phyloP scores from a whole-genome alignment of 108 stramenopile genomes.

The Stephanodiscus minutulus region DNA sequence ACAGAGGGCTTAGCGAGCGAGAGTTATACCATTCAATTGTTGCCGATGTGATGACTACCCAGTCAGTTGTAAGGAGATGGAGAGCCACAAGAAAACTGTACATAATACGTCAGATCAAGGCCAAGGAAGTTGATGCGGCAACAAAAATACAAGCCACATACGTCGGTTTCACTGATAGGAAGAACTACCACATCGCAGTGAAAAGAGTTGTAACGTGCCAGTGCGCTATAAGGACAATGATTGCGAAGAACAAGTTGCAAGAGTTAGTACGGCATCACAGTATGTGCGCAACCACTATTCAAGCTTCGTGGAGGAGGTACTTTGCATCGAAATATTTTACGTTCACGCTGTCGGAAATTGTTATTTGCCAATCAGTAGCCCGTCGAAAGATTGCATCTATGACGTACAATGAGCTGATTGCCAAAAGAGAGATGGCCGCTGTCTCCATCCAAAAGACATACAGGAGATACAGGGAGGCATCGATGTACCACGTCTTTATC shows the following conservation, averaged over 20 bases:
- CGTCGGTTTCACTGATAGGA: conserved; percentile 11
- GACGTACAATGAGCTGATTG: background rate
- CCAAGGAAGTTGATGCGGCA: conserved; percentile 34
- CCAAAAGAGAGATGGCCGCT: background rate
- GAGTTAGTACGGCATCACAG: background rate
- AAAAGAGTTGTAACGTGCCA: conserved; percentile 4
- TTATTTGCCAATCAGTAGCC: conserved; percentile 59
- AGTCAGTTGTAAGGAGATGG: too few relatives aligned
- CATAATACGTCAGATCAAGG: too few relatives aligned
- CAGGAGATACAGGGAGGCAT: too few relatives aligned
- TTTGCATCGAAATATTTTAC: conserved; percentile 63
- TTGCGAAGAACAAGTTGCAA: background rate
- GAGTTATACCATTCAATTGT: too few relatives aligned
- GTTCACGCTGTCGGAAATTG: conserved; percentile 59
- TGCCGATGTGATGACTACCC: too few relatives aligned
- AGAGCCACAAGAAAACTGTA: too few relatives aligned
- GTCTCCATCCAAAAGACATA: too few relatives aligned
- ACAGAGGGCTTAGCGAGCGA: too few relatives aligned
- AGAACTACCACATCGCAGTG: conserved; percentile 12
- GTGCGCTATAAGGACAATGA: background rate
- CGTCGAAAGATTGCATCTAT: conserved; percentile 31
- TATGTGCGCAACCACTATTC: conserved; percentile 36
- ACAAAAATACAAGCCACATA: conserved; percentile 32
- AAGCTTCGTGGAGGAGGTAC: conserved; percentile 62
- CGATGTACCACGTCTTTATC: too few relatives aligned